Evolutionary conservation across 2,329 filamentous ascomycete genomes (phyloP), one percentile per base, ranked within the genome.

Genomic region (Penicillium frequentans): DNA sequence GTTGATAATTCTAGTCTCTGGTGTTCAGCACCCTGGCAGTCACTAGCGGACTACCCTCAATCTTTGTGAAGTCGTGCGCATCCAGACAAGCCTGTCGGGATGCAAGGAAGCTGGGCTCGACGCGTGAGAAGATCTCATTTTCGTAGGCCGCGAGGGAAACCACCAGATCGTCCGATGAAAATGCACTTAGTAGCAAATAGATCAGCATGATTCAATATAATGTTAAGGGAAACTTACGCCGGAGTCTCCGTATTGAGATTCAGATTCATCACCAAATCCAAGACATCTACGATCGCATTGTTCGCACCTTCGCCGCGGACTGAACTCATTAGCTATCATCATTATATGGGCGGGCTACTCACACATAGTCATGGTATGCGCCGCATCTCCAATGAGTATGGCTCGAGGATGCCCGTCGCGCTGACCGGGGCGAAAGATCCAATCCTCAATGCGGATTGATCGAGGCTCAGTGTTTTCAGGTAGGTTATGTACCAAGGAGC

Each of bases 301-400:
- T 86, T 86, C 6, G 81, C 82, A 1, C 81, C 83, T 68, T 86
- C 83, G 3, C 83, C 83, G 13, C 83, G 77, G 63, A 82, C 83
- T 86, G 58, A 33, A n/a, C 7, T 4, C 50, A 4, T 49, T 44
- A 49, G 49, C 42, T 3, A 29, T 39, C 6, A 26, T 42, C 21
- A 19, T 2, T n/a, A n/a, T n/a, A 4, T 13, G 8, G 24, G 23
- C 21, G 5, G 33, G 14, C 16, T 19, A 73, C 81, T 69, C 76
- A 85, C 82, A 85, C 83, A 85, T 85, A 0, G 81, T 79, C 83
- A 86, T 86, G 0, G 81, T 76, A 66, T 86, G 83, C 3, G 84
- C 74, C 0, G 83, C 79, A 66, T 86, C 84, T 0, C 84, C 83
- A 56, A 83, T 74, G 1, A 86, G 61, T 0, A 81, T 75, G 0